Evolutionary conservation across 805 yeast species (phyloP).

Genomic region (Ogataea degrootiae): DNA sequence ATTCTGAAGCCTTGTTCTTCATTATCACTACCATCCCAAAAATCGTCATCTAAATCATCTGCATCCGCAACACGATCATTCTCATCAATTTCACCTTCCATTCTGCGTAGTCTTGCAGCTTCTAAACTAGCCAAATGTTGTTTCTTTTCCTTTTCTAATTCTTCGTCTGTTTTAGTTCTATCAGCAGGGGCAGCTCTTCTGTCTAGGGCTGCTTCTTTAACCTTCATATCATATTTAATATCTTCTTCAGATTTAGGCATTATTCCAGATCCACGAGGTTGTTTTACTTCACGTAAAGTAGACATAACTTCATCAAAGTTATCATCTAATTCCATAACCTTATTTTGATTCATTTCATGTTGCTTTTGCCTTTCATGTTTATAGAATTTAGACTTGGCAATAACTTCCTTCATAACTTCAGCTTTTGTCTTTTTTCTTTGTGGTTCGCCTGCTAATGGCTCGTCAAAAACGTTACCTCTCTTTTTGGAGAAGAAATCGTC

Average conservation of each 20-base stretch:
- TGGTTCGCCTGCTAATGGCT: slow-evolving; percentile 33
- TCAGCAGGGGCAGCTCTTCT: slow-evolving; percentile 78
- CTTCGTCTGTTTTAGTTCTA: slow-evolving; percentile 75
- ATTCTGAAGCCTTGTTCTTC: slow-evolving; percentile 41
- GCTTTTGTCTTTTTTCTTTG: slow-evolving; percentile 70
- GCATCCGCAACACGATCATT: slow-evolving; percentile 48
- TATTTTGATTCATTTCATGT: slow-evolving; percentile 54
- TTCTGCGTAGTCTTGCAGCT: slow-evolving; percentile 63
- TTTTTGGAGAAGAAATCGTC: slow-evolving; percentile 32
- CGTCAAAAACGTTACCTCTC: slow-evolving; percentile 22
- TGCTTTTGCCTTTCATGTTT: slow-evolving; percentile 70
- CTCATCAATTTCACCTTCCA: slow-evolving; percentile 52
- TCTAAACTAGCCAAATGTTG: slow-evolving; percentile 61
- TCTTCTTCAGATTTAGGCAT: slow-evolving; percentile 39
- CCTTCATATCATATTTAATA: slow-evolving; percentile 58
- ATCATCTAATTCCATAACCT: slow-evolving; percentile 66
- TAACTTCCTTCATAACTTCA: slow-evolving; percentile 81
- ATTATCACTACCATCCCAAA: slow-evolving; percentile 56
- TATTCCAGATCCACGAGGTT: slow-evolving; percentile 19
- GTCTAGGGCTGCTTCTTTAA: slow-evolving; percentile 62
- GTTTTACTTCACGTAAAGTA: slow-evolving; percentile 25
- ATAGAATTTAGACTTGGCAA: slow-evolving; percentile 75
- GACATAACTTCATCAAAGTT: slow-evolving; percentile 65
- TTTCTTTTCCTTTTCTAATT: slow-evolving; percentile 52
- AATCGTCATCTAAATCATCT: slow-evolving; percentile 66